phyloP scores from a whole-genome alignment of 1,139 yeast genomes.

The Candida tunisiensis region DNA sequence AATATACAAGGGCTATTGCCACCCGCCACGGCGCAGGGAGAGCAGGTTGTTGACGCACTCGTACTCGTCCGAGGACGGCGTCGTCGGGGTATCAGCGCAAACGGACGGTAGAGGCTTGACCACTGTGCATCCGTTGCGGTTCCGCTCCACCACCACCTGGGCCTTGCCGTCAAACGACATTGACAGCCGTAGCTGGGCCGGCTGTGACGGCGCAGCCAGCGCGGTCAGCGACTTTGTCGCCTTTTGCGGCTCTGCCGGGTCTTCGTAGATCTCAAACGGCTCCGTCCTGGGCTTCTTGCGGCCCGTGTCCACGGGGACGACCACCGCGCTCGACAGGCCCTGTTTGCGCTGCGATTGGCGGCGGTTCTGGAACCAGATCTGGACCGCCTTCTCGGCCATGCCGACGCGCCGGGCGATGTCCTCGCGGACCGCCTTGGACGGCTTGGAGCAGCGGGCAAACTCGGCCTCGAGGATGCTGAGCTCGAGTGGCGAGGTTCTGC shows the following conservation, averaged over 20 bases:
- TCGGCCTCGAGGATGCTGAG: conserved; percentile 64
- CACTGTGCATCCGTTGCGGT: too few relatives aligned
- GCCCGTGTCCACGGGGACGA: too few relatives aligned
- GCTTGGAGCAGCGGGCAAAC: conserved; percentile 63
- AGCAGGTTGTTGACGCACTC: conserved; percentile 16
- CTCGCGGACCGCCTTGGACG: conserved; percentile 57
- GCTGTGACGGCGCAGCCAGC: conserved; percentile 1
- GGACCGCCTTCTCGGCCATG: conserved; percentile 96
- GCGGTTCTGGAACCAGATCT: conserved; percentile 95
- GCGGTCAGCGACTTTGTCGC: conserved; percentile 1
- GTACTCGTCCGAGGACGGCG: conserved; percentile 7
- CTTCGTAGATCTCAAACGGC: background rate
- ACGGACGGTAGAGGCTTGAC: conserved; percentile 6
- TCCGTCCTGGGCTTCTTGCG: background rate
- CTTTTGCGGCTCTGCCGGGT: background rate
- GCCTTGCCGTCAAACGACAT: conserved; percentile 23
- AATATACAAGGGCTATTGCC: conserved; percentile 6
- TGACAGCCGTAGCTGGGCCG: conserved; percentile 11
- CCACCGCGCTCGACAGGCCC: background rate
- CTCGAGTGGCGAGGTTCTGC: conserved; percentile 87
- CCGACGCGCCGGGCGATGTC: conserved; percentile 63
- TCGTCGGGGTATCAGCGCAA: conserved; percentile 6
- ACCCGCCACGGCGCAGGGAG: conserved; percentile 11
- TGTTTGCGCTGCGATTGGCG: conserved; percentile 35
- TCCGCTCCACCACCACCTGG: conserved; percentile 7